Evolutionary conservation across 345 rosid species (phyloP).

Genomic region (Anastatica hierochuntica): DNA sequence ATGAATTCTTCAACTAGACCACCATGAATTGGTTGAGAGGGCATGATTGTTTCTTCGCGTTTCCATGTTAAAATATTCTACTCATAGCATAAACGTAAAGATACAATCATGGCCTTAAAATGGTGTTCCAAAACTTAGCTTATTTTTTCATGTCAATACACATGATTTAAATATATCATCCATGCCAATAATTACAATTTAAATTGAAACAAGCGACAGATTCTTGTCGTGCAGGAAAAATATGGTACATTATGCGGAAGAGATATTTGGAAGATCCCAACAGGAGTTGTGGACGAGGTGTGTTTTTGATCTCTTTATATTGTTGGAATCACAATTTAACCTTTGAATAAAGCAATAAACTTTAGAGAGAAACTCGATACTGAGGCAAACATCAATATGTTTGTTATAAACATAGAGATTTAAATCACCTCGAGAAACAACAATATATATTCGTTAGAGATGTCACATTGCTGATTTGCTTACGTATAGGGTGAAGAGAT

Average conservation of each 20-base stretch:
- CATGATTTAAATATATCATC: neutral
- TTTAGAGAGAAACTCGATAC: too few relatives aligned
- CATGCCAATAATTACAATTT: neutral
- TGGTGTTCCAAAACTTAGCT: neutral
- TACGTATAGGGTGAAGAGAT: conserved; percentile 61
- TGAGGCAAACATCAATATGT: too few relatives aligned
- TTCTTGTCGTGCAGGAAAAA: conserved; percentile 79
- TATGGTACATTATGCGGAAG: conserved; percentile 40
- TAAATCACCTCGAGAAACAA: too few relatives aligned
- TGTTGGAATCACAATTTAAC: too few relatives aligned
- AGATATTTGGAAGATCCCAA: conserved; percentile 83
- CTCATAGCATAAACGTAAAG: too few relatives aligned
- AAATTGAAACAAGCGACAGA: conserved; percentile 24
- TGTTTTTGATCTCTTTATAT: neutral
- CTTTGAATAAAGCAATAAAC: too few relatives aligned
- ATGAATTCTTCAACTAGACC: too few relatives aligned
- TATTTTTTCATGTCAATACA: neutral
- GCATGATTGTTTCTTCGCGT: too few relatives aligned
- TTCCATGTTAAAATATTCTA: too few relatives aligned
- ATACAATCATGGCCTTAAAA: neutral
- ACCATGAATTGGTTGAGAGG: too few relatives aligned
- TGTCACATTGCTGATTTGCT: conserved; percentile 2
- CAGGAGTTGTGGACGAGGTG: conserved; percentile 79
- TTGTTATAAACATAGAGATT: too few relatives aligned
- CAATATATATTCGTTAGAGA: neutral